phyloP scores from a whole-genome alignment of 805 yeast species.

The Hanseniaspora guilliermondii region DNA sequence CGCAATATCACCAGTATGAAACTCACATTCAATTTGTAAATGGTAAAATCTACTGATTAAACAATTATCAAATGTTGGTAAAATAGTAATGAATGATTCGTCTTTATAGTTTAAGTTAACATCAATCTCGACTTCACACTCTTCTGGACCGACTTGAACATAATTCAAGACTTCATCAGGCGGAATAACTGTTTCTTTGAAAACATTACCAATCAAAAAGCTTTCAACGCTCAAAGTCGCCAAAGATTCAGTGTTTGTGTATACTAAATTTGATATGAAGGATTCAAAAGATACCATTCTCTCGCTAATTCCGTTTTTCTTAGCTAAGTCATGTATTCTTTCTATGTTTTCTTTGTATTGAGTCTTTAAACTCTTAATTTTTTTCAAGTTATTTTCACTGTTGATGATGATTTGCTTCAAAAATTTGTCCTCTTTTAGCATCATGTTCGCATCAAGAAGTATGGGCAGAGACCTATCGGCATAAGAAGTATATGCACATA shows the following conservation, averaged over 20 bases:
- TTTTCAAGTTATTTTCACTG: neutral
- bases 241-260: conserved; percentile 5
- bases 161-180: conserved; percentile 22
- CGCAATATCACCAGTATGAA: neutral
- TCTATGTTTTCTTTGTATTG: neutral
- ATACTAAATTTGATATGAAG: neutral
- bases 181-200: conserved; percentile 16
- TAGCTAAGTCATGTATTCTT: neutral
- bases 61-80: conserved; percentile 56
- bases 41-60: conserved; percentile 47
- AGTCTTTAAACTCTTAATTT: neutral
- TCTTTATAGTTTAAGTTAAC: conserved; percentile 34
- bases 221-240: conserved; percentile 3
- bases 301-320: neutral
- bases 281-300: conserved; percentile 3
- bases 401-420: conserved; percentile 1
- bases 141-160: conserved; percentile 24
- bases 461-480: conserved; percentile 7
- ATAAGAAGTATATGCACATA: neutral
- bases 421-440: neutral
- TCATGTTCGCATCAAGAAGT: conserved; percentile 1
- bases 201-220: conserved; percentile 17
- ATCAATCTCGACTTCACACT: conserved; percentile 25
- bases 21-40: conserved; percentile 10
- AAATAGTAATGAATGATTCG: conserved; percentile 37